Conservation (phyloP, 768 basidiomycete species). For the Tricholomella constricta region DNA sequence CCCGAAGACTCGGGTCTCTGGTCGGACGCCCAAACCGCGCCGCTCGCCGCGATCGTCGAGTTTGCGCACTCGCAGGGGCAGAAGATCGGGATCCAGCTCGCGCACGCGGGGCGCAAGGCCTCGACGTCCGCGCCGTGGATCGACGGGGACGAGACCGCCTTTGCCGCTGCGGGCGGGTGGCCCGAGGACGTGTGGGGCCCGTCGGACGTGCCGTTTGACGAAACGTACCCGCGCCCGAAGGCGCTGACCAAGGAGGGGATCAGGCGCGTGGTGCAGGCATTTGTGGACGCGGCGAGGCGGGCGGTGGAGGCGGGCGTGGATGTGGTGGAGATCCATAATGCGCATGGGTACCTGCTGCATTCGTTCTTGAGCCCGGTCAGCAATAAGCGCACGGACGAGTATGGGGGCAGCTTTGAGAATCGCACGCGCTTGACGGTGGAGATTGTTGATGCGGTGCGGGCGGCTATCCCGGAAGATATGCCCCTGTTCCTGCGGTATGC, state of each 20-base stretch:
- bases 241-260: constrained; percentile 61
- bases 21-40: constrained; percentile 56
- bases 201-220: constrained; percentile 47
- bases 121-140: constrained; percentile 68
- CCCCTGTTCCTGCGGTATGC: constrained; percentile 72
- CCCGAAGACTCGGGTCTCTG: constrained; percentile 68
- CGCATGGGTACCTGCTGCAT: constrained; percentile 62
- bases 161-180: constrained; percentile 46
- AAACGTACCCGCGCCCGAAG: constrained; percentile 52
- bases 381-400: constrained; percentile 68
- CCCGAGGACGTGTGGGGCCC: constrained; percentile 59
- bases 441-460: constrained; percentile 64
- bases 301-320: constrained; percentile 63
- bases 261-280: constrained; percentile 57
- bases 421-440: constrained; percentile 34
- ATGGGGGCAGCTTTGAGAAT: constrained; percentile 74
- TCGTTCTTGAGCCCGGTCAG: constrained; percentile 61
- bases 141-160: constrained; percentile 33
- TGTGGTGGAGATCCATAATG: constrained; percentile 63
- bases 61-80: constrained; percentile 74
- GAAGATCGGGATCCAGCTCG: constrained; percentile 74
- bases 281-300: constrained; percentile 49
- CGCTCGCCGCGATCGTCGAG: constrained; percentile 54
- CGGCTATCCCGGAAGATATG: constrained; percentile 56
- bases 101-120: constrained; percentile 76